Evolutionary conservation across 306 rosid species (phyloP), one percentile per base, ranked within the genome.

Genomic region (Quercus dentata): DNA sequence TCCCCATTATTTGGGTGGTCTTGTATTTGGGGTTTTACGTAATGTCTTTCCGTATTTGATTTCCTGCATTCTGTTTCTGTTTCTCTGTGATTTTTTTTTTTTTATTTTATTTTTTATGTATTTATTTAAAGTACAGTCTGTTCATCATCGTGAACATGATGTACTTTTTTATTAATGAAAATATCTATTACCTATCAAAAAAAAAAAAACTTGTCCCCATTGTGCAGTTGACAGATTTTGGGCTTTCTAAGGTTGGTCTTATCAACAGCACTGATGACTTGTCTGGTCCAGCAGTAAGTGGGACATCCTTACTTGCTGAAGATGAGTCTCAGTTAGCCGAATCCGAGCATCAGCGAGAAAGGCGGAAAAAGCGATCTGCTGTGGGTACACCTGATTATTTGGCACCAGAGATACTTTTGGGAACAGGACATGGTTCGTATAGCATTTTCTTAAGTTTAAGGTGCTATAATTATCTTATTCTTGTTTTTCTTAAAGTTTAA

Each of bases 371-470:
- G 76, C 98, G 98, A 35, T 93, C 98, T 25, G 99, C 99, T 87
- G 99, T 96, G 56, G 99, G 99, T 63, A 96, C 99, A 4, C 99
- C 99, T 54, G 99, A 96, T 86, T 96, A 96, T 89, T 89, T 96
- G 88, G 99, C 99, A 52, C 99, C 99, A 4, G 99, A 96, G 86
- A 96, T 96, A 85, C 96, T 96, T 75, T 85, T 96, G 88, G 99
- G 99, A 88, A 96, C 99, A 70, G 97, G 99, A 87, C 99, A 96
- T 85, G 99, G 99, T 96, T 88, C 44, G 97, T 91, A 91, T 92
- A 76, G 80, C 77, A 77, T 55, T 84, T 87, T 83, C 76, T 77
- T 57, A 69, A 69, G 81, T 88, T 82, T 87, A 82, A 92, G 90
- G 90, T 87, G 89, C 88, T 84, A 78, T 77, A 57, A 64, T 80